A percentile compares a stretch with the other conserved stretches of the same genome.
These are phyloP conservation scores for Warburgia ugandensis DNA, from an alignment of 164 flowering plant species.

Conservation along the genomic window DNA sequence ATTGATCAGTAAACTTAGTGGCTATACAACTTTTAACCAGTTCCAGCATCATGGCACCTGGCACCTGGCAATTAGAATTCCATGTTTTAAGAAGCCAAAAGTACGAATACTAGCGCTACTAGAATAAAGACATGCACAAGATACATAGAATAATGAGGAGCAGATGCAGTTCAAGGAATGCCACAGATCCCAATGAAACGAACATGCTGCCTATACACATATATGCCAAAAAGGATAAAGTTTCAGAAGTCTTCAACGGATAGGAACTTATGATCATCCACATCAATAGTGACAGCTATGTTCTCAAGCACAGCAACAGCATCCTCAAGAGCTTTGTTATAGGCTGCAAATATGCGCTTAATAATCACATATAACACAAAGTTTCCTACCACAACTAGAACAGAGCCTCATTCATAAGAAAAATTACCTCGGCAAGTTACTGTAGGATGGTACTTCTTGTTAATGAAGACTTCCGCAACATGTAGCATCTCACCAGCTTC, in stretches of 20 bases:
- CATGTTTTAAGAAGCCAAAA: no score
- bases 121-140: no score
- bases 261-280: slow-evolving; percentile 61
- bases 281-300: slow-evolving; percentile 75
- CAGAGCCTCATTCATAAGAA: neutral
- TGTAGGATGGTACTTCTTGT: slow-evolving; percentile 82
- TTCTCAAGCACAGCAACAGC: slow-evolving; percentile 84
- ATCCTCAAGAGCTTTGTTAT: slow-evolving; percentile 87
- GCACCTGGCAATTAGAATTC: slow-evolving; percentile 8
- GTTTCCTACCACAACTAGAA: neutral
- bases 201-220: neutral
- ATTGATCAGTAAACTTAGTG: slow-evolving; percentile 92
- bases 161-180: neutral
- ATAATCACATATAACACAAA: neutral
- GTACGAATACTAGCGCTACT: no score
- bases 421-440: slow-evolving; percentile 79
- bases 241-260: no score
- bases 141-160: no score
- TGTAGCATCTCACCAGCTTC: slow-evolving; percentile 98
- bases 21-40: slow-evolving; percentile 86
- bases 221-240: neutral
- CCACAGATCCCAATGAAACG: neutral
- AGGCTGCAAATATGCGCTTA: slow-evolving; percentile 42
- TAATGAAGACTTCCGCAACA: slow-evolving; percentile 90
- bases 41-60: slow-evolving; percentile 70